phyloP scores from a whole-genome alignment of 176 grass and related monocot genomes.

The Cymbopogon citratus region DNA sequence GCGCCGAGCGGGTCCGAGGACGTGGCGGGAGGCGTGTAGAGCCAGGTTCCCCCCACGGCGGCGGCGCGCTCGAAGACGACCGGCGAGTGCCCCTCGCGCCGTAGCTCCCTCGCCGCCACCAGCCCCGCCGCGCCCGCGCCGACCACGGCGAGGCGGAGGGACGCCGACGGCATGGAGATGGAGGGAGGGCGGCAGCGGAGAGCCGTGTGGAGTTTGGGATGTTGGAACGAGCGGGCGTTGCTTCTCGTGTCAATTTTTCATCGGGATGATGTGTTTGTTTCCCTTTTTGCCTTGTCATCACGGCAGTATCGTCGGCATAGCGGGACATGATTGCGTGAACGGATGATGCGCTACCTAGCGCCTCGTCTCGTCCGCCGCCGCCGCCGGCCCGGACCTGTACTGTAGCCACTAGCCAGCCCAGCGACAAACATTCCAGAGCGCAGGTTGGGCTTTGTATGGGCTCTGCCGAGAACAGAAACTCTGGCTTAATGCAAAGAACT shows the following conservation, averaged over 20 bases:
- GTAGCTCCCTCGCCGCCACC: conserved; percentile 50
- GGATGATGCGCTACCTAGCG: no score
- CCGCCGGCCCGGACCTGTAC: no score
- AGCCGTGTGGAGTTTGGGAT: not conserved
- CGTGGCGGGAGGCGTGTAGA: conserved; percentile 38
- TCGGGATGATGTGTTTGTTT: not conserved
- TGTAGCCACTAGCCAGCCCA: no score
- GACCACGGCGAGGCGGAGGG: conserved; percentile 55
- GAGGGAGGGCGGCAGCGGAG: not conserved
- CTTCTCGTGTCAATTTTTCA: not conserved
- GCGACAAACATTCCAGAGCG: no score
- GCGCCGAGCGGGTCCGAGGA: conserved; percentile 52
- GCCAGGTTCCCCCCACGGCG: conserved; percentile 65
- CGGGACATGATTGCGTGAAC: no score
- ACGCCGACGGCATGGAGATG: conserved; percentile 23
- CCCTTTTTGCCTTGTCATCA: not conserved
- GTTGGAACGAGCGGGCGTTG: not conserved
- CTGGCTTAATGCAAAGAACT: no score
- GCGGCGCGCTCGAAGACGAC: conserved; percentile 73
- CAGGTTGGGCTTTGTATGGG: no score
- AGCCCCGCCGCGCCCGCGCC: conserved; percentile 64
- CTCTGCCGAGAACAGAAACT: no score
- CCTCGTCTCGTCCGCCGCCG: no score
- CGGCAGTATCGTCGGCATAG: not conserved
- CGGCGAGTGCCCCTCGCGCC: conserved; percentile 65